A percentile compares a stretch with the other conserved stretches of the same genome.
phyloP scores from a whole-genome alignment of 129 eudicot species.

The Flaveria robusta region DNA sequence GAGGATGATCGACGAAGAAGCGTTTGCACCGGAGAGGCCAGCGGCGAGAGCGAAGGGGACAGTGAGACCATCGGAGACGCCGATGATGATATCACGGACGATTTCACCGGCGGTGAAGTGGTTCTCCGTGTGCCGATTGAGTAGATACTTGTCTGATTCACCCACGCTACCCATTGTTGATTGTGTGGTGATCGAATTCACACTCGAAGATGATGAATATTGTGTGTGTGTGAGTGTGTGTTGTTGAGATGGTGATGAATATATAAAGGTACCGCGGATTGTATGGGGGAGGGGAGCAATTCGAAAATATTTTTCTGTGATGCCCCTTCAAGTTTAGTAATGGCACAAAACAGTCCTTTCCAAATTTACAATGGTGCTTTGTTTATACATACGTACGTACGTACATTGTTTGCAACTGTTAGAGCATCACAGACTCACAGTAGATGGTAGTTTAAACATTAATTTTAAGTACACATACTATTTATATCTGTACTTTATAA shows the following conservation, averaged over 20 bases:
- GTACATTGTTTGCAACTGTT: no score
- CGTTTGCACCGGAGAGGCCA: conserved; percentile 94
- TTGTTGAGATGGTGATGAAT: background rate
- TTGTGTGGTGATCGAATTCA: conserved; percentile 1
- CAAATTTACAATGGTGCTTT: no score
- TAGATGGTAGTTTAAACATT: no score
- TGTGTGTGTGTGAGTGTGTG: background rate
- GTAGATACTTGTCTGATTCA: conserved; percentile 49
- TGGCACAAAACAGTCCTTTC: background rate
- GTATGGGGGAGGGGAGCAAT: conserved; percentile 12
- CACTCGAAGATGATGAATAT: conserved; percentile 1
- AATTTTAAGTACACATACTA: no score
- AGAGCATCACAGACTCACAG: no score
- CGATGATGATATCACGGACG: conserved; percentile 92
- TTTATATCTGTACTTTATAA: no score
- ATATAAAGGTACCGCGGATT: conserved; percentile 24
- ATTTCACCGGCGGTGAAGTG: conserved; percentile 97
- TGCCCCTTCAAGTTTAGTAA: background rate
- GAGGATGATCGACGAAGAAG: conserved; percentile 75
- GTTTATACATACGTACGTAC: no score
- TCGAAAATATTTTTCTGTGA: background rate
- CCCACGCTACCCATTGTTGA: conserved; percentile 23
- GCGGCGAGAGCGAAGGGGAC: conserved; percentile 98
- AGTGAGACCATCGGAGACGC: conserved; percentile 96
- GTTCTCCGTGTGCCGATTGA: conserved; percentile 71